Evolutionary conservation across 83 land plant species (phyloP).

Genomic region (Diphasiastrum complanatum): DNA sequence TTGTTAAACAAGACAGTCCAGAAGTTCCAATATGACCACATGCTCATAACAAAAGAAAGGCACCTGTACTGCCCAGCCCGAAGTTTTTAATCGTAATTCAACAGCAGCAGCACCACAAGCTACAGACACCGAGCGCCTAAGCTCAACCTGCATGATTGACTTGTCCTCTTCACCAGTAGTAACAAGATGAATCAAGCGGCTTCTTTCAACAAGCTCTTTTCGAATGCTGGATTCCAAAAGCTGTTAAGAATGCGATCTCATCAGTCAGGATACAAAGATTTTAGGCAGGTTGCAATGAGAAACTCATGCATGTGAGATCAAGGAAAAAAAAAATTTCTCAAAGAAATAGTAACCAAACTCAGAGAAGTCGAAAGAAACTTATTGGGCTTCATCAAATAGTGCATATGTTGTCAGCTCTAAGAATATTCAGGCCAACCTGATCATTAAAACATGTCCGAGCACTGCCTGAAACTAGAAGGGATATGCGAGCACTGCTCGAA

Average conservation of each 20-base stretch:
- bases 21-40: too few species aligned
- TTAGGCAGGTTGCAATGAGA: too few species aligned
- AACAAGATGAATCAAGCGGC: slow-evolving; percentile 51
- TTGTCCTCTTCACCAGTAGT: slow-evolving; percentile 25
- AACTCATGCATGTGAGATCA: too few species aligned
- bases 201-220: slow-evolving; percentile 62
- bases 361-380: too few species aligned
- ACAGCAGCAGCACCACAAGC: slow-evolving; percentile 83
- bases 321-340: too few species aligned
- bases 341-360: too few species aligned
- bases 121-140: slow-evolving; percentile 63
- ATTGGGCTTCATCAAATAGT: too few species aligned
- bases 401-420: background rate
- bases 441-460: slow-evolving; percentile 87
- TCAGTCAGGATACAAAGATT: too few species aligned
- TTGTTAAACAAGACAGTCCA: too few species aligned
- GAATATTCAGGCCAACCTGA: slow-evolving; percentile 36
- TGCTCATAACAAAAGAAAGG: background rate
- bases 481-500: slow-evolving; percentile 63
- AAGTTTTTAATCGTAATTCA: slow-evolving; percentile 71
- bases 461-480: slow-evolving; percentile 84
- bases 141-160: slow-evolving; percentile 35
- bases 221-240: slow-evolving; percentile 75
- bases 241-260: slow-evolving; percentile 33
- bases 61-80: slow-evolving; percentile 97